These are phyloP conservation scores for Naganishia randhawae DNA, from an alignment of 768 basidiomycete species.

Conservation along the genomic window DNA sequence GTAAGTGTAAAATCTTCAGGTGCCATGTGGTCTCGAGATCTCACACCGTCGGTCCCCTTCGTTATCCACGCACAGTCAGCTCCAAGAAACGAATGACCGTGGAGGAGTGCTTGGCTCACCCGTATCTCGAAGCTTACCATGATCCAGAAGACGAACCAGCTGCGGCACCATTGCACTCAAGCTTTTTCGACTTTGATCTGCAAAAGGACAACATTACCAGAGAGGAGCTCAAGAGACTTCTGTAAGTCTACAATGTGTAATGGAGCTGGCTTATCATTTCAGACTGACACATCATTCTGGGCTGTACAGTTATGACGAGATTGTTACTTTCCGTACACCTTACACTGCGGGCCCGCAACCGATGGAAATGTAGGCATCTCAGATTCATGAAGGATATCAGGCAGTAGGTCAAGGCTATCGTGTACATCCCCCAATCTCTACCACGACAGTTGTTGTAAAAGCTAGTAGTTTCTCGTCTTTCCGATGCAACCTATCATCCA, in stretches of 20 bases:
- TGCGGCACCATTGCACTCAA: constrained; percentile 88
- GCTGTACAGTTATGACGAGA: constrained; percentile 63
- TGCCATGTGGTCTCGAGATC: not conserved
- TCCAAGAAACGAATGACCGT: constrained; percentile 95
- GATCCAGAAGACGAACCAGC: constrained; percentile 96
- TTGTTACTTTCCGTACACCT: constrained; percentile 66
- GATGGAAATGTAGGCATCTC: not conserved
- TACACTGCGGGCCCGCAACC: constrained; percentile 5
- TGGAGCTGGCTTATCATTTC: not conserved
- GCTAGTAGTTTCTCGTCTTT: not conserved
- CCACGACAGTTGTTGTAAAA: not conserved
- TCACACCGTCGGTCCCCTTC: not conserved
- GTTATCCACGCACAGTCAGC: constrained; percentile 63
- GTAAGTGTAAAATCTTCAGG: constrained; percentile 31
- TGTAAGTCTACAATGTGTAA: constrained; percentile 36
- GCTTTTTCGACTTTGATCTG: constrained; percentile 96
- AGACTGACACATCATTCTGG: constrained; percentile 51
- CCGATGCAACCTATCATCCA: too few relatives aligned
- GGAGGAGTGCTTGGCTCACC: constrained; percentile 89
- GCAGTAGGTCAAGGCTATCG: constrained; percentile 1
- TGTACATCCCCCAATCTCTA: not conserved
- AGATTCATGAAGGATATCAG: not conserved
- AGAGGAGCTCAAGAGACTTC: constrained; percentile 73
- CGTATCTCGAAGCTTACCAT: constrained; percentile 91
- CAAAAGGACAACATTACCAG: constrained; percentile 94